Percentiles rank a stretch among this genome's conserved stretches.
Evolutionary conservation across 495 filamentous ascomycete species (phyloP).

Genomic region (Penicillium chermesinum): DNA sequence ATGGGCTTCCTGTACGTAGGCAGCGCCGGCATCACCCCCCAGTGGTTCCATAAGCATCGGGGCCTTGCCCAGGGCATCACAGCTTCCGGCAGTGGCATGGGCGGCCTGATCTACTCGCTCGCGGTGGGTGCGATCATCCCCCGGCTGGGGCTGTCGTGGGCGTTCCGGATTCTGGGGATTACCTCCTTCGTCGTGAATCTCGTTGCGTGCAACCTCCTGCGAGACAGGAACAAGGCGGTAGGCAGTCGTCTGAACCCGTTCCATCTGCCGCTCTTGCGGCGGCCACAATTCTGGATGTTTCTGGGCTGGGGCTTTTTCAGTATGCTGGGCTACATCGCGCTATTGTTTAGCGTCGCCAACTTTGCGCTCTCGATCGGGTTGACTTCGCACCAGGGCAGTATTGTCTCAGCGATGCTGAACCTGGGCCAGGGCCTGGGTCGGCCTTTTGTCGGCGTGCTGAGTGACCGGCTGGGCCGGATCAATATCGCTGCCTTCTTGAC

Average conservation of each 20-base stretch:
- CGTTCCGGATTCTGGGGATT: constrained; percentile 68
- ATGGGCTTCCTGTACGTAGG: constrained; percentile 74
- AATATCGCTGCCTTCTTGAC: constrained; percentile 66
- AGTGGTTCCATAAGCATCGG: constrained; percentile 71
- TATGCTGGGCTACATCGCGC: constrained; percentile 69
- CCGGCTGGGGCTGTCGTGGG: constrained; percentile 59
- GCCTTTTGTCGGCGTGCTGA: constrained; percentile 67
- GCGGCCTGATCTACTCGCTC: constrained; percentile 59
- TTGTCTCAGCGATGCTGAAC: constrained; percentile 69
- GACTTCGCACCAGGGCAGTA: constrained; percentile 58
- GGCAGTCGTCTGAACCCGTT: constrained; percentile 59
- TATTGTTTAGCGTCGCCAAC: constrained; percentile 72
- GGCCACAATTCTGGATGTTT: constrained; percentile 58
- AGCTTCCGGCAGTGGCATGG: constrained; percentile 68
- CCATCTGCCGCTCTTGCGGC: constrained; percentile 55
- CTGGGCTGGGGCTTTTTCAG: constrained; percentile 65
- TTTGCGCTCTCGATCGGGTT: constrained; percentile 67
- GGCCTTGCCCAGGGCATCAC: constrained; percentile 71
- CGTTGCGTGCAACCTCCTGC: constrained; percentile 55
- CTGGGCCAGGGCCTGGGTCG: constrained; percentile 65
- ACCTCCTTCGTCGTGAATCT: constrained; percentile 60
- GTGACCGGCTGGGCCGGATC: constrained; percentile 65
- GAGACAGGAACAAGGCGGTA: constrained; percentile 66
- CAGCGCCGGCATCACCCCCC: constrained; percentile 63
- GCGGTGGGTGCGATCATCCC: constrained; percentile 52